These are phyloP conservation scores for Agastache rugosa DNA, from an alignment of 257 asterid species.

Conservation along the genomic window DNA sequence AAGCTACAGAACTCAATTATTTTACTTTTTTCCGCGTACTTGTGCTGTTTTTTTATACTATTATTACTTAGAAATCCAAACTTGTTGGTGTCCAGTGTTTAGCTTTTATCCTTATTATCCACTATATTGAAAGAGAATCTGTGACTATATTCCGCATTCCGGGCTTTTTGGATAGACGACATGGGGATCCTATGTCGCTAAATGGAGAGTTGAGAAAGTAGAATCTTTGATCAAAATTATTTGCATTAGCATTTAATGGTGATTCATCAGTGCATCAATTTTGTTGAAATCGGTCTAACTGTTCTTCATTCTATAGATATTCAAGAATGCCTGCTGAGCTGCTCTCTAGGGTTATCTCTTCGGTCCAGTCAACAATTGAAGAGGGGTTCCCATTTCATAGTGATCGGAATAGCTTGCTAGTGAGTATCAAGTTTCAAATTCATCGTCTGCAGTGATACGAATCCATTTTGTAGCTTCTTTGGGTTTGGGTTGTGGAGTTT, in stretches of 20 bases:
- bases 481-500: conserved; percentile 31
- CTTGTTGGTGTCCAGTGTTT: conserved; percentile 15
- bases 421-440: conserved; percentile 47
- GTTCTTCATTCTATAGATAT: conserved; percentile 57
- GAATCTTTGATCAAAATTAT: conserved; percentile 1
- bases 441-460: conserved; percentile 8
- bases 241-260: conserved; percentile 2
- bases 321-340: conserved; percentile 86
- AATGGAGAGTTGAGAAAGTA: neutral
- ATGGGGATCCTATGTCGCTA: conserved; percentile 12
- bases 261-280: conserved; percentile 20
- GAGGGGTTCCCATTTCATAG: conserved; percentile 66
- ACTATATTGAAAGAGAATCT: neutral
- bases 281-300: conserved; percentile 32
- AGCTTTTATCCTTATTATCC: conserved; percentile 13
- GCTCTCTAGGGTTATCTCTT: conserved; percentile 66
- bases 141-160: neutral
- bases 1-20: conserved; percentile 22
- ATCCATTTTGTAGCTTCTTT: conserved; percentile 17
- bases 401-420: conserved; percentile 75
- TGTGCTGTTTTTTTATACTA: conserved; percentile 26
- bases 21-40: conserved; percentile 17
- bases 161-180: conserved; percentile 10
- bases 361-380: conserved; percentile 68
- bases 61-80: conserved; percentile 8